These are phyloP conservation scores for Brassica nigra DNA, from an alignment of 345 rosid genomes.

Conservation along the genomic window DNA sequence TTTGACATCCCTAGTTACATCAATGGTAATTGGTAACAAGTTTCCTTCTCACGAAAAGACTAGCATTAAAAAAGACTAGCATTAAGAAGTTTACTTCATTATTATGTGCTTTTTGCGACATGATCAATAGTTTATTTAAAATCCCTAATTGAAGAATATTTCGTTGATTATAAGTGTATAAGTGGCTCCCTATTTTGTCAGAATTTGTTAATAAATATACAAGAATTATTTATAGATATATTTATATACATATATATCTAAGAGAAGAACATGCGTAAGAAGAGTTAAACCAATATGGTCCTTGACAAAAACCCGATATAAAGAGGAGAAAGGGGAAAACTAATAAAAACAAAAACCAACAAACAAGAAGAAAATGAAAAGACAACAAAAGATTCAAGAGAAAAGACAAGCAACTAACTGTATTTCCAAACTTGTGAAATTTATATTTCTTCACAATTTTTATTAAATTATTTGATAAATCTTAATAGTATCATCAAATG, in stretches of 20 bases:
- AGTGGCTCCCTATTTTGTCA: not conserved
- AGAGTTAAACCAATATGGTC: constrained; percentile 32
- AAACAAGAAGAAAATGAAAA: constrained; percentile 41
- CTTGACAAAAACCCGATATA: not conserved
- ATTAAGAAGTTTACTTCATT: not conserved
- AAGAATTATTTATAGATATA: not conserved
- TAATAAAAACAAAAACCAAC: constrained; percentile 34
- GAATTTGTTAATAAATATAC: not conserved
- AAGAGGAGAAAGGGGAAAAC: constrained; percentile 9
- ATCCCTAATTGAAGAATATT: not conserved
- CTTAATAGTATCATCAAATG: constrained; percentile 21
- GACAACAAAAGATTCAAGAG: constrained; percentile 38
- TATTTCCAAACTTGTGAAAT: constrained; percentile 18
- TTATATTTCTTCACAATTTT: constrained; percentile 11
- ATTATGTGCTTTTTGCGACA: not conserved
- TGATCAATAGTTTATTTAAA: not conserved
- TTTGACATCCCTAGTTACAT: not conserved
- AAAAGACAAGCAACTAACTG: constrained; percentile 42
- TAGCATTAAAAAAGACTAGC: not conserved
- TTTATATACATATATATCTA: not conserved
- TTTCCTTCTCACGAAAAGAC: not conserved
- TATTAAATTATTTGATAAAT: constrained; percentile 4
- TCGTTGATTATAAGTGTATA: not conserved
- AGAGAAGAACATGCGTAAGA: not conserved
- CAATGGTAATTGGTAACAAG: not conserved